phyloP scores from a whole-genome alignment of 176 grass and related monocot genomes.

The Typha latifolia region DNA sequence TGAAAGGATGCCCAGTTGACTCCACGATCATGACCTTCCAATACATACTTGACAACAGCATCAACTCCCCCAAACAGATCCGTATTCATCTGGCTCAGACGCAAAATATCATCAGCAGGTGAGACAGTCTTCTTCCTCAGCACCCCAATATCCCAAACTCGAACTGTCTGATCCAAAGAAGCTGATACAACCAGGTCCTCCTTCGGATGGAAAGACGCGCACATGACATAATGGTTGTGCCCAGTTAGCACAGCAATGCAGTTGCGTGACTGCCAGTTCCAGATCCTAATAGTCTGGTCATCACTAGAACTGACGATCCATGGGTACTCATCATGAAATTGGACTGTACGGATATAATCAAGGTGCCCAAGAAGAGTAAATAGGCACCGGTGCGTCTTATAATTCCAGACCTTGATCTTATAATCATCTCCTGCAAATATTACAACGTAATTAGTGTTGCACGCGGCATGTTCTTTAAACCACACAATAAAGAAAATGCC shows the following conservation, averaged over 20 bases:
- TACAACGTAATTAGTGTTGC: background rate
- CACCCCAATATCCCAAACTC: constrained; percentile 79
- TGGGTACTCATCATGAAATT: constrained; percentile 71
- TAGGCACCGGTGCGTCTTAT: constrained; percentile 87
- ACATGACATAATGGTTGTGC: constrained; percentile 97
- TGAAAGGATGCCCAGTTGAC: constrained; percentile 94
- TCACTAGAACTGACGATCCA: constrained; percentile 89
- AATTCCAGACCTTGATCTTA: constrained; percentile 96
- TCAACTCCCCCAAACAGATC: constrained; percentile 87
- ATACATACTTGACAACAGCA: constrained; percentile 76
- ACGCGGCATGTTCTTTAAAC: background rate
- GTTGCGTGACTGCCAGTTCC: constrained; percentile 89
- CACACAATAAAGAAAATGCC: background rate
- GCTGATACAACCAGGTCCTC: constrained; percentile 86
- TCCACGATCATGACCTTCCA: constrained; percentile 88
- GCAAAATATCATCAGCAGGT: constrained; percentile 67
- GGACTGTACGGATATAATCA: constrained; percentile 85
- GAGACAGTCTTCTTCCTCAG: constrained; percentile 65
- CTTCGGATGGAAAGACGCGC: constrained; percentile 83
- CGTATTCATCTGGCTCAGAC: constrained; percentile 80
- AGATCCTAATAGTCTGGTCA: constrained; percentile 85
- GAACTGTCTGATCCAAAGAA: constrained; percentile 76
- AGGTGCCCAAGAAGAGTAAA: constrained; percentile 87
- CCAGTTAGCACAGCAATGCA: constrained; percentile 76
- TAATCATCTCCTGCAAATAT: constrained; percentile 74